phyloP scores from a whole-genome alignment of 306 rosid species.

The Sechiopsis laciniata region DNA sequence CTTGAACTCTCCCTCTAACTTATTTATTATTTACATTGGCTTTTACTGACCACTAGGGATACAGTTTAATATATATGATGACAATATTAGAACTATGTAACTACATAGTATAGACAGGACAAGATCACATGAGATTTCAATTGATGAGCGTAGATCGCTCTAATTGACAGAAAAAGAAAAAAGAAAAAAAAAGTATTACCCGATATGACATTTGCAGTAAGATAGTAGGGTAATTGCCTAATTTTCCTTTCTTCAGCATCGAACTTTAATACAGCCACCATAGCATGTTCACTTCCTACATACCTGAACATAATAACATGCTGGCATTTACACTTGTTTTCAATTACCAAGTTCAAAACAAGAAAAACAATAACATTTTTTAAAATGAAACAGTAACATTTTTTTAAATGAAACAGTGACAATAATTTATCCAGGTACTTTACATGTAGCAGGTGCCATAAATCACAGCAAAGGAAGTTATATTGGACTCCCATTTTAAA shows the following conservation, averaged over 20 bases:
- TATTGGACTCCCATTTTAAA: constrained; percentile 75
- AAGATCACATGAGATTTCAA: constrained; percentile 11
- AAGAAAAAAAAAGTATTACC: constrained; percentile 36
- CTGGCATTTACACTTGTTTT: neutral
- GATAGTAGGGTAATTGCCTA: constrained; percentile 57
- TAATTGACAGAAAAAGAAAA: neutral
- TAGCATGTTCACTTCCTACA: constrained; percentile 72
- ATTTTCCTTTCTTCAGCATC: constrained; percentile 48
- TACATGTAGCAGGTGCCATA: constrained; percentile 84
- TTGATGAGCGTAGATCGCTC: neutral
- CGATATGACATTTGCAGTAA: constrained; percentile 59
- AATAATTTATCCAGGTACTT: constrained; percentile 30
- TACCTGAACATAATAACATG: constrained; percentile 53
- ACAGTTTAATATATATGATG: neutral
- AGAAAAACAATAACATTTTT: neutral
- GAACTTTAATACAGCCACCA: constrained; percentile 59
- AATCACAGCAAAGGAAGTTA: constrained; percentile 81
- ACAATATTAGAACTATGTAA: neutral
- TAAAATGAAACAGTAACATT: neutral
- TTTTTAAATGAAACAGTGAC: neutral
- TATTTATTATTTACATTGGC: neutral
- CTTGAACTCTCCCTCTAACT: neutral
- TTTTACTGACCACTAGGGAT: neutral
- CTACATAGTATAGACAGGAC: neutral
- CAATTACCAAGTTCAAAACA: neutral